Base-by-base conservation (phyloP, 345 rosid genomes). In the Eucalyptus guilfoylei region DNA sequence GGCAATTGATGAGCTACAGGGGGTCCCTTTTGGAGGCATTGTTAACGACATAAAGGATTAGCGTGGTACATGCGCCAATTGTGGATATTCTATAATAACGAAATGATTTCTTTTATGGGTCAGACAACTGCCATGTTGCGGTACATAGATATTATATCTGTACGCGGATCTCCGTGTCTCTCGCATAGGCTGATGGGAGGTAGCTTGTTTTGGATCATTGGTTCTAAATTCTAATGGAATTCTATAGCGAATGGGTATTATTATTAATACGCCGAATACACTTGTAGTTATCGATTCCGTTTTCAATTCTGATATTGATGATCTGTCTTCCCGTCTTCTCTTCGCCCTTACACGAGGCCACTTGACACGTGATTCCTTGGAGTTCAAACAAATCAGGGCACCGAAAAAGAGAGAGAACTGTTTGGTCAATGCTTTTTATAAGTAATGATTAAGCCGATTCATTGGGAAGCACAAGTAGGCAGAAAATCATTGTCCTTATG, bases 101-200 rank as follows among this genome's bases (percentile, higher is more conserved):
- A 37, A 72, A 3, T 23, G 8, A 2, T 40, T 0, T 3, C 15
- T 13, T 76, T 21, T 14, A 12, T 34, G 26, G 14, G 81, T 72
- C 81, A 0, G 13, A 55, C 81, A 10, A 34, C 45, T 5, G 1
- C 1, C 42, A 8, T 5, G 37, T 69, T 69, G 80, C 12, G 42
- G 12, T 32, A 34, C 44, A 16, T 9, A 0, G 3, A 30, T 15
- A 34, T 69, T 69, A 15, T 17, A 34, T 69, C 0, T 34, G 26
- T 8, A 34, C 24, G 24, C 11, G 0, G 7, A 30, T 64, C 21
- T 64, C 37, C 17, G 6, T 7, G 15, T 14, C 76, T 64, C 9
- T n/a, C 10, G 0, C 13, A 5, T 17, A 34, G 24, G 13, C 6
- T 17, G 80, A 17, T 34, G 0, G 7, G 26, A 69, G 44, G 24